These are phyloP conservation scores for Mariannaea elegans DNA, from an alignment of 2,329 filamentous ascomycete genomes.

Conservation along the genomic window DNA sequence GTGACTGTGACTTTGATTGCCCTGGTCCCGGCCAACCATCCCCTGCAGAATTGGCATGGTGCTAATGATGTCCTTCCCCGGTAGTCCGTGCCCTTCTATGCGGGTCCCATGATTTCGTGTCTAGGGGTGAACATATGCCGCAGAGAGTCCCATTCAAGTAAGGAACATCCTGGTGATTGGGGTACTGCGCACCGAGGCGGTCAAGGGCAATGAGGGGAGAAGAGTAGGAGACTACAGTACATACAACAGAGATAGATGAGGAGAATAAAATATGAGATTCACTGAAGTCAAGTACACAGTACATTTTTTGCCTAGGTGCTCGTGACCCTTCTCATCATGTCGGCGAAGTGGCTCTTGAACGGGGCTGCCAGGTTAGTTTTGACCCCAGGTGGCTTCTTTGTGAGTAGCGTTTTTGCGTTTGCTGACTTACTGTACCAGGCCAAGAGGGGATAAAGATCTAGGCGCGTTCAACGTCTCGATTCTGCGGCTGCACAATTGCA, in stretches of 20 bases:
- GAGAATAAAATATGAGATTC: too few relatives aligned
- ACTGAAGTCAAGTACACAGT: too few relatives aligned
- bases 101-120: constrained; percentile 34
- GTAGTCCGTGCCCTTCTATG: constrained; percentile 32
- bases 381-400: neutral
- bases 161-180: constrained; percentile 34
- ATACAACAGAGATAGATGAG: too few relatives aligned
- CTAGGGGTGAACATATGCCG: constrained; percentile 34
- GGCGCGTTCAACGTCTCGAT: constrained; percentile 19
- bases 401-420: neutral
- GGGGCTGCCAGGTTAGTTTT: neutral
- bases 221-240: too few relatives aligned
- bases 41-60: constrained; percentile 35
- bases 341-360: neutral
- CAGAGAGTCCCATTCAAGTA: constrained; percentile 35
- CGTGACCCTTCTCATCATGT: neutral
- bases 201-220: constrained; percentile 29
- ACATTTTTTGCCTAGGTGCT: too few relatives aligned
- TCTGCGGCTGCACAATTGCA: constrained; percentile 16
- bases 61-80: constrained; percentile 27
- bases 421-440: neutral
- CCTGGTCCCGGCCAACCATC: constrained; percentile 30
- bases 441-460: constrained; percentile 12
- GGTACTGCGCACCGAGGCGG: constrained; percentile 34
- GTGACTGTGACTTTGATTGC: constrained; percentile 22